A percentile compares a stretch with the other conserved stretches of the same genome.
phyloP scores from a whole-genome alignment of 768 basidiomycete genomes.

The Pholiota microspora region DNA sequence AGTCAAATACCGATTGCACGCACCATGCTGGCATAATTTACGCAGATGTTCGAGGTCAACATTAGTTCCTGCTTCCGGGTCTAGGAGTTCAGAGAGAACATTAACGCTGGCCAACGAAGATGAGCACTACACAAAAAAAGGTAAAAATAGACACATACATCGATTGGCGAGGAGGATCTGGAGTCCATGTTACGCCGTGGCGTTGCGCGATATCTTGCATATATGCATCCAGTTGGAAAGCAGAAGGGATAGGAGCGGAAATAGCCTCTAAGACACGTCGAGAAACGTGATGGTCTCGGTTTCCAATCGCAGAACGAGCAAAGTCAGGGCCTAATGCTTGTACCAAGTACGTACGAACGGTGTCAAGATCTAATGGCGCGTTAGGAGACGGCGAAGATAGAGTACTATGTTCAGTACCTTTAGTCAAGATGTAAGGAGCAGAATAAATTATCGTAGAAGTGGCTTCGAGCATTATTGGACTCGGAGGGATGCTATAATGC shows the following conservation, averaged over 20 bases:
- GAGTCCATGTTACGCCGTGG: constrained; percentile 58
- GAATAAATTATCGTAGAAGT: constrained; percentile 67
- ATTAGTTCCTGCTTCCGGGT: constrained; percentile 42
- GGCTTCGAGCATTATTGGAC: constrained; percentile 60
- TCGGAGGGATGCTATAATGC: constrained; percentile 27
- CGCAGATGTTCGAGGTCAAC: constrained; percentile 60
- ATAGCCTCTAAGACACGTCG: constrained; percentile 51
- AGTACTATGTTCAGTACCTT: constrained; percentile 39
- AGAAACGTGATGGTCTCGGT: constrained; percentile 55
- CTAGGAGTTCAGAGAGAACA: constrained; percentile 59
- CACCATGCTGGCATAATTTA: constrained; percentile 61
- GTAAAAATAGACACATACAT: constrained; percentile 41
- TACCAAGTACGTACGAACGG: constrained; percentile 51
- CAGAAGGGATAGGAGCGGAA: constrained; percentile 52
- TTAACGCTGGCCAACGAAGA: constrained; percentile 39
- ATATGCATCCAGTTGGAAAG: constrained; percentile 52
- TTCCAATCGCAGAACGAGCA: constrained; percentile 46
- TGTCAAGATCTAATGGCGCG: constrained; percentile 48
- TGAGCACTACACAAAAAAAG: neutral
- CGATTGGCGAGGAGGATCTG: constrained; percentile 59
- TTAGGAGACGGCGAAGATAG: constrained; percentile 10
- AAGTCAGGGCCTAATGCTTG: constrained; percentile 60
- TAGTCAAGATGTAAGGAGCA: constrained; percentile 51
- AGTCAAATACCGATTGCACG: constrained; percentile 15
- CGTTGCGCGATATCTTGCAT: constrained; percentile 51